Evolutionary conservation across 495 filamentous ascomycete genomes (phyloP), one percentile per base, ranked within the genome.

Genomic region (Tuber borchii): DNA sequence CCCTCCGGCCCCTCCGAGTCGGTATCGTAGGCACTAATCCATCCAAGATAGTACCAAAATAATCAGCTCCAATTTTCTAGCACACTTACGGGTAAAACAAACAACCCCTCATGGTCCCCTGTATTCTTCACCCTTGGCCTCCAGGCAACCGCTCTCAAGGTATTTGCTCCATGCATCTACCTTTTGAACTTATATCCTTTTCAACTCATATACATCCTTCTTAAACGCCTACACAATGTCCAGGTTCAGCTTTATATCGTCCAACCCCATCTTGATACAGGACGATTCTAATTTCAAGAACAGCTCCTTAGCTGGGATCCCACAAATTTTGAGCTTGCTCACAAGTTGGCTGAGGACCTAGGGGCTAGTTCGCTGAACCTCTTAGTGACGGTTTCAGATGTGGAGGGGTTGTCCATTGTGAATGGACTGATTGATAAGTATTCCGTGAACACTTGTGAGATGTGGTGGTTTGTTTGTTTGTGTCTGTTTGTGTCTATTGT

Each of bases 201-300:
- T 97, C 94, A 75, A n/a, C 75, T 97, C 94, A 79, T 94, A 92
- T 0, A 97, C 84, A 85, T 95, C 91, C 82, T 93, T 90, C 83
- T 96, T 97, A 78, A 99, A 92, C 65, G 88, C 87, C 73, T 90
- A 86, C 61, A 91, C 87, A 1, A 88, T 92, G 31, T 90, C 87
- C 40, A 93, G 83, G 76, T 90, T 88, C 75, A 94, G 82, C 72
- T 88, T 92, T 65, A 88, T 90, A 77, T 93, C 90, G 31, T 94
- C 92, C 51, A 87, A 80, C 26, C 87, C 87, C 92, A 97, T 95
- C 85, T 94, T 97, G 79, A 98, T 91, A 82, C 90, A 91, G 86
- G 97, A 98, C 0, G 93, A 93, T 81, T 99, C 95, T 95, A 95
- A 99, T 88, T 97, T 97, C 88, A 90, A 97, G 83, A 91, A 97